Base-by-base conservation (phyloP, 306 rosid genomes). In the Vicia sativa region DNA sequence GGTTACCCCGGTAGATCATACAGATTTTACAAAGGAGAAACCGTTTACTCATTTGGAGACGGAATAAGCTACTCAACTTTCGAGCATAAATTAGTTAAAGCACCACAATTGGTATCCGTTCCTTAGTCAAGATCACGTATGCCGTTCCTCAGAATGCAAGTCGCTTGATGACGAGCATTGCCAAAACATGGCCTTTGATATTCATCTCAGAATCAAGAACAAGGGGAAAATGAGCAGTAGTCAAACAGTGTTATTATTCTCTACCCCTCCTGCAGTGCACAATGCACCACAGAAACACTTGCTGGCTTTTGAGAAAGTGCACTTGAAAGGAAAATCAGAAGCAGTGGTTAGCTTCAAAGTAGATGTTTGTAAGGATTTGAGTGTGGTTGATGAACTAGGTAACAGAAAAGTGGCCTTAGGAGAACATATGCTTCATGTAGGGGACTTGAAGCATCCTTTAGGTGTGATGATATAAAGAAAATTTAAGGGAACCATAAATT, bases 1-100 rank as follows among this genome's bases (percentile, higher is more conserved):
- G 96, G 99, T 2, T 90, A 81, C 70, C 99, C 99, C 1, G 99
- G 97, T 5, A 81, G 99, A 76, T 74, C 87, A 54, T 95, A 90
- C 72, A 81, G 99, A 60, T 95, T 95, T 70, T 95, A 90, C 70
- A 87, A 83, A 31, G 99, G 99, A 0, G 87, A 81, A 77, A 88
- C 99, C 0, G 87, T 95, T 41, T 90, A 76, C 68, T 26, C 92
- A 7, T 95, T 95, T 63, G 97, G 99, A 46, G 89, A 95, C 29
- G 97, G 97, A 59, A 42, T 95, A 69, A 84, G 99, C 80, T 95
- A 90, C 81, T 83, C 97, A 6, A 70, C 11, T 26, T 63, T 76
- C 39, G 74, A 74, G 19, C 92, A 95, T 73, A 75, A 73, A 59
- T 70, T 90, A 4, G 68, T 80, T 6, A 70, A 53, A 48, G 99